Conservation (phyloP, 768 basidiomycete species). For the Crassisporium funariophilum region DNA sequence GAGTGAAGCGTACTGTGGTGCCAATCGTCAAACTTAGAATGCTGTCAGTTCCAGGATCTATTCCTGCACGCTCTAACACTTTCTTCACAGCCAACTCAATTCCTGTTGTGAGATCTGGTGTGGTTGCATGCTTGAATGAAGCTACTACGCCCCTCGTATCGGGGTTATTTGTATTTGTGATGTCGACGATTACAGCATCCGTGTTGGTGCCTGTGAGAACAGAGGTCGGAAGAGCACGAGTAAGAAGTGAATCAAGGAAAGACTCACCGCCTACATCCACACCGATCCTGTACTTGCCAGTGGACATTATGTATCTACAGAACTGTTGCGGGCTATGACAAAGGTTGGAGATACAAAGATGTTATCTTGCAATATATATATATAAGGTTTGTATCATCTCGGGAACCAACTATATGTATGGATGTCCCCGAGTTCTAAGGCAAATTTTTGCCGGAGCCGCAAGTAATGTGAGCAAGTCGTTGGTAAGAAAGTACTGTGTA, state of each 20-base stretch:
- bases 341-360: too few species aligned
- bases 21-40: conserved; percentile 60
- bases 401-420: too few species aligned
- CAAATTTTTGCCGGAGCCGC: too few species aligned
- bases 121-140: conserved; percentile 54
- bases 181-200: conserved; percentile 35
- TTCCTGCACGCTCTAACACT: conserved; percentile 41
- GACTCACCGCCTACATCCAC: conserved; percentile 34
- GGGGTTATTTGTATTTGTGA: conserved; percentile 26
- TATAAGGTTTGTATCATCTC: too few species aligned
- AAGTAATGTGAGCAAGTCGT: too few species aligned
- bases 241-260: background rate
- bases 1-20: conserved; percentile 51
- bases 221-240: background rate
- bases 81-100: conserved; percentile 53
- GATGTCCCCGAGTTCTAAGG: too few species aligned
- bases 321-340: too few species aligned
- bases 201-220: conserved; percentile 36
- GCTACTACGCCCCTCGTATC: conserved; percentile 37
- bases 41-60: conserved; percentile 31
- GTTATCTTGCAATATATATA: too few species aligned
- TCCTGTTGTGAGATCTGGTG: conserved; percentile 57
- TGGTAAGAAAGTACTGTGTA: too few species aligned
- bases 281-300: conserved; percentile 29
- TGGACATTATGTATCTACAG: too few species aligned